A percentile compares a stretch with the other conserved stretches of the same genome.
These are phyloP conservation scores for Prunus persica DNA, from an alignment of 306 rosid genomes.

Conservation along the genomic window Prunus_persica_NCBIv2 NC_034014.1:30091001-30091500, in stretches of 20 bases:
- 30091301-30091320: conserved; percentile 20
- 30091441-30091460: neutral
- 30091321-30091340: conserved; percentile 25
- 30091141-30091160: too few species aligned
- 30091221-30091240: too few species aligned
- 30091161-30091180: too few species aligned
- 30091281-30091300: conserved; percentile 33
- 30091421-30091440: neutral
- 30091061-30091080: too few species aligned
- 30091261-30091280: conserved; percentile 1
- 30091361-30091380: conserved; percentile 3
- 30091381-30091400: neutral
- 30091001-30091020: too few species aligned
- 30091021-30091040: too few species aligned
- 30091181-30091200: too few species aligned
- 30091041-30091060: too few species aligned
- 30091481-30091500: conserved; percentile 19
- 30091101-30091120: too few species aligned
- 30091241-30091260: neutral
- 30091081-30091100: too few species aligned
- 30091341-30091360: neutral
- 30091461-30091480: conserved; percentile 11
- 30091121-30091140: too few species aligned
- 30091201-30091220: too few species aligned
- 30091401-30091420: neutral